These are phyloP conservation scores for Thelonectria blattea DNA, from an alignment of 2,329 filamentous ascomycete genomes.

Conservation along the genomic window DNA sequence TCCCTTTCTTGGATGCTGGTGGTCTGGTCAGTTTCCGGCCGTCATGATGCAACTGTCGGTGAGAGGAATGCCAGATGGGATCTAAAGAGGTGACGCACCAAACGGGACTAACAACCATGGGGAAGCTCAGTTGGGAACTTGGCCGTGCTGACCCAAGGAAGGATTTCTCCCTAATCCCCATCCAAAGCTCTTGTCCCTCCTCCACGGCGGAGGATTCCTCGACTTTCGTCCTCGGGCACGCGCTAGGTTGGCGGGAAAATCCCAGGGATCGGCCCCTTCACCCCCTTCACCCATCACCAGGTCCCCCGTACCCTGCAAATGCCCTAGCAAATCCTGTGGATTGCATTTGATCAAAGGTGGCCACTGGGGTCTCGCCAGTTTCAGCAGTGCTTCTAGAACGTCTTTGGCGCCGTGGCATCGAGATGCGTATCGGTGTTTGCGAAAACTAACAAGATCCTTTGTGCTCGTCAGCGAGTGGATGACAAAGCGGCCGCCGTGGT, in stretches of 20 bases:
- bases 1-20: not conserved
- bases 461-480: not conserved
- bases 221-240: constrained; percentile 1
- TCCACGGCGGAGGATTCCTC: constrained; percentile 7
- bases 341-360: not conserved
- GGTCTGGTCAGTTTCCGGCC: not conserved
- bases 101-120: not conserved
- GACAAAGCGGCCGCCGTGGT: not conserved
- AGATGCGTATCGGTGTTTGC: constrained; percentile 22
- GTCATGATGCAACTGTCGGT: not conserved
- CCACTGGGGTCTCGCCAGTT: constrained; percentile 22
- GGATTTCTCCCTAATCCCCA: not conserved
- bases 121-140: not conserved
- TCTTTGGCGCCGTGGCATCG: constrained; percentile 2
- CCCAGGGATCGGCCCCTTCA: constrained; percentile 7
- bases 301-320: constrained; percentile 10
- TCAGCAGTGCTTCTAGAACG: constrained; percentile 26
- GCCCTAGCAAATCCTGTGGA: constrained; percentile 9
- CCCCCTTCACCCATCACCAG: not conserved
- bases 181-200: not conserved
- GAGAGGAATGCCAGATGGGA: not conserved
- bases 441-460: not conserved
- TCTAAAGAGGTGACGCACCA: not conserved
- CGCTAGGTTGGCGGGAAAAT: constrained; percentile 16
- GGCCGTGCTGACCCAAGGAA: not conserved